A percentile compares a stretch with the other conserved stretches of the same genome.
phyloP scores from a whole-genome alignment of 192 early-diverging fungal genomes.

The Diversispora eburnea region DNA sequence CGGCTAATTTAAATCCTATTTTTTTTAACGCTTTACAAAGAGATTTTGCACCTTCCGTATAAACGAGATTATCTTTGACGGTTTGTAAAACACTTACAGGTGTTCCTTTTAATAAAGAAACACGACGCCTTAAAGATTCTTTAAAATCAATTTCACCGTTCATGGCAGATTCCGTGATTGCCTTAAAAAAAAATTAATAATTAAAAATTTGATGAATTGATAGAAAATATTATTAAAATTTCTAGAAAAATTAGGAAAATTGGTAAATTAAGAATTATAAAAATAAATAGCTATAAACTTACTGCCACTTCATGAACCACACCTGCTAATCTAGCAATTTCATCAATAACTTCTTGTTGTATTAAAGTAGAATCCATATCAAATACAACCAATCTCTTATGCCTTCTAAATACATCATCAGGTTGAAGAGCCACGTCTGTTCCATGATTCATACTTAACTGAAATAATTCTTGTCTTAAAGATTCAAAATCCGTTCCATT shows the following conservation, averaged over 20 bases:
- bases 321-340: slow-evolving; percentile 89
- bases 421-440: slow-evolving; percentile 86
- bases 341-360: slow-evolving; percentile 98
- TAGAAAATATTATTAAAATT: neutral
- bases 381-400: slow-evolving; percentile 95
- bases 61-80: slow-evolving; percentile 71
- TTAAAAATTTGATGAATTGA: neutral
- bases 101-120: slow-evolving; percentile 83
- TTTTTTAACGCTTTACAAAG: slow-evolving; percentile 86
- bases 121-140: slow-evolving; percentile 84
- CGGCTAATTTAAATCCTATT: slow-evolving; percentile 92
- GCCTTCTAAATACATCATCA: slow-evolving; percentile 79
- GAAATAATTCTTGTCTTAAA: slow-evolving; percentile 69
- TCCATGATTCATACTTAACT: slow-evolving; percentile 63
- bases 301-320: slow-evolving; percentile 89
- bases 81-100: slow-evolving; percentile 75
- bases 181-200: slow-evolving; percentile 40
- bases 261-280: neutral
- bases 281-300: slow-evolving; percentile 30
- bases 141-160: slow-evolving; percentile 98
- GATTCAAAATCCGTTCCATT: slow-evolving; percentile 56
- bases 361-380: slow-evolving; percentile 99
- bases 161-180: slow-evolving; percentile 95
- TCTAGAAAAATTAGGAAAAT: slow-evolving; percentile 5
- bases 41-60: slow-evolving; percentile 88